Evolutionary conservation across 2,329 filamentous ascomycete genomes (phyloP).

Genomic region (Aspergillus sp.): DNA sequence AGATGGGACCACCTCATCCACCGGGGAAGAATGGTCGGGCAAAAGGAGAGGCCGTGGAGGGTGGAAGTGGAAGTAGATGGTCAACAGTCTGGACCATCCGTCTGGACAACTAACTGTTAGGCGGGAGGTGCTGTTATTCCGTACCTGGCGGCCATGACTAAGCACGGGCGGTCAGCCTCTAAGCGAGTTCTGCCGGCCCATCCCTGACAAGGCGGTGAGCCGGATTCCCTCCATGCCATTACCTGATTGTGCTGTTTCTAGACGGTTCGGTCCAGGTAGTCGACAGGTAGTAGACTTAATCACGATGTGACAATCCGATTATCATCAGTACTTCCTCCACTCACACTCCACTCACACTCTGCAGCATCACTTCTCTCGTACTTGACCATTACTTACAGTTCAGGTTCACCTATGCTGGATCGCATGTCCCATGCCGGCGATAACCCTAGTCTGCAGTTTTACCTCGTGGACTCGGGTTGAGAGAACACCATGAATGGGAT

Average conservation of each 20-base stretch:
- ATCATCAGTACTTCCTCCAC: too few species aligned
- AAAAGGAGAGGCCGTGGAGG: conserved; percentile 19
- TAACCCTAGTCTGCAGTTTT: too few species aligned
- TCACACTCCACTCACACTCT: too few species aligned
- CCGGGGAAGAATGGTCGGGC: conserved; percentile 22
- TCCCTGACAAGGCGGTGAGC: conserved; percentile 11
- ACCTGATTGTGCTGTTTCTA: neutral
- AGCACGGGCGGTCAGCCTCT: conserved; percentile 40
- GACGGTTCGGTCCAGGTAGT: neutral
- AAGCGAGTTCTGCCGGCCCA: conserved; percentile 26
- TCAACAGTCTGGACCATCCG: conserved; percentile 23
- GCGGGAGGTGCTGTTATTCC: conserved; percentile 5
- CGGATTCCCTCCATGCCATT: neutral
- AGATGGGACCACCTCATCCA: conserved; percentile 32
- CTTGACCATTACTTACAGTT: too few species aligned
- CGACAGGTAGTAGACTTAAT: too few species aligned
- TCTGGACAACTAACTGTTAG: conserved; percentile 29
- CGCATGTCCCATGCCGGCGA: too few species aligned
- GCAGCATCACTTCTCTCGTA: too few species aligned
- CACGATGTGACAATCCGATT: too few species aligned
- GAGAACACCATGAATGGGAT: neutral
- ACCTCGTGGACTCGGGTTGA: neutral
- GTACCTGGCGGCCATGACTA: conserved; percentile 18
- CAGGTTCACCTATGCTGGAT: too few species aligned
- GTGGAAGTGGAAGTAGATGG: neutral